Base-by-base conservation (phyloP, 176 grass and related monocot genomes). In the Luzula sylvatica region DNA sequence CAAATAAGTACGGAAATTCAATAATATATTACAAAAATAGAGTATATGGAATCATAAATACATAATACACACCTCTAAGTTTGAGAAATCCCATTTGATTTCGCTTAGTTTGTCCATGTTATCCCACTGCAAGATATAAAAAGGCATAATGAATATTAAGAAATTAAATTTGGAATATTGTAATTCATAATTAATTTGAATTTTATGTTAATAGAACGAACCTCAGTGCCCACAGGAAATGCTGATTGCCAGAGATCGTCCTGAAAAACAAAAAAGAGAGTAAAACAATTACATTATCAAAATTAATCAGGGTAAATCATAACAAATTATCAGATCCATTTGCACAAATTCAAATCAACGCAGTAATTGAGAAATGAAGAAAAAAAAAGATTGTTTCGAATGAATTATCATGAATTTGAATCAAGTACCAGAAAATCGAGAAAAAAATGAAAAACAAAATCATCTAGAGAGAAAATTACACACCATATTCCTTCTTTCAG, bases 21-120 rank as follows among this genome's bases (percentile, higher is more conserved):
- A 78, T 23, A 26, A 50, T 23, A 41, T 11, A 56, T 28, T 39
- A 3, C 27, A 58, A 11, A 46, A 17, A 18, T 1, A 53, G 21
- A 38, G 11, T n/a, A 6, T 18, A 79, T 19, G 28, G 71, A 30
- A 5, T 66, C 46, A 15, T 38, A n/a, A n/a, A n/a, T n/a, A n/a
- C n/a, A n/a, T n/a, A 23, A 21, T 56, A 2, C 29, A 21, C 50
- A 96, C 90, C 84, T 96, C 90, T 64, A 96, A 58, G 73, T 96
- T 86, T 60, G 83, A 68, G 8, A 95, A 96, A 11, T 78, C 73
- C 84, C 90, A 96, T 18, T 82, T 89, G 30, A 96, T 86, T 46
- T 89, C 89, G 0, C 57, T 60, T 8, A 89, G 54, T 58, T 96
- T 96, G 41, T 89, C 90, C 42, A 96, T 96, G 41, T 82, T 80